Evolutionary conservation across 2,329 filamentous ascomycete species (phyloP).

Genomic region (Pseudogymnoascus pannorum): DNA sequence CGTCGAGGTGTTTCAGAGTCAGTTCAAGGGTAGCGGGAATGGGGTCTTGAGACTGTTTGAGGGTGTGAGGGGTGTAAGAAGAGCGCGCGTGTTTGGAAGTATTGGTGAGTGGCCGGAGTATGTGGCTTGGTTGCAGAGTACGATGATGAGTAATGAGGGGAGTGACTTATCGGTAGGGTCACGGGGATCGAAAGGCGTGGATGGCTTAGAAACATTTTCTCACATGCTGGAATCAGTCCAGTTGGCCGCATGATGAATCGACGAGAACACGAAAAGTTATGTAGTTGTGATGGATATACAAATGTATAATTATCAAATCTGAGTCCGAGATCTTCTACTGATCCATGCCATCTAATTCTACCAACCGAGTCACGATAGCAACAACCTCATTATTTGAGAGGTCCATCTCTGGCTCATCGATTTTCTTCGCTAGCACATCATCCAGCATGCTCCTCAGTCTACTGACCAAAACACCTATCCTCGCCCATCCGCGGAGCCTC

Average conservation of each 20-base stretch:
- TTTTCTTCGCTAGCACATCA: constrained; percentile 69
- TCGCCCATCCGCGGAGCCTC: constrained; percentile 78
- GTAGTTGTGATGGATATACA: constrained; percentile 7
- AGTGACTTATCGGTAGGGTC: not conserved
- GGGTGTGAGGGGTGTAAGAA: constrained; percentile 37
- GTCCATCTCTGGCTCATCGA: constrained; percentile 64
- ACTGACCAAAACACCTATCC: constrained; percentile 84
- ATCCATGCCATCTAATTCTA: constrained; percentile 85
- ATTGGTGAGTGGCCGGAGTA: constrained; percentile 23
- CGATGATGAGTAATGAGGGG: constrained; percentile 19
- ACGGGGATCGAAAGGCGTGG: not conserved
- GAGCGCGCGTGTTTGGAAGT: constrained; percentile 32
- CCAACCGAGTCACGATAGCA: constrained; percentile 66
- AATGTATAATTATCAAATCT: not conserved
- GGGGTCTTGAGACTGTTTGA: constrained; percentile 37
- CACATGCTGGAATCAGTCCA: not conserved
- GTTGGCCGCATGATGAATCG: not conserved
- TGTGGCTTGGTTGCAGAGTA: constrained; percentile 22
- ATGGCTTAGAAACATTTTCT: not conserved
- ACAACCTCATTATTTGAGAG: constrained; percentile 61
- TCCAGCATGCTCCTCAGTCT: constrained; percentile 82
- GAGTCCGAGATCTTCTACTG: constrained; percentile 19
- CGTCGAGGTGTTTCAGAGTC: constrained; percentile 42
- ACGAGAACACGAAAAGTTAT: not conserved
- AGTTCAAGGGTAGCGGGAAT: constrained; percentile 36